These are phyloP conservation scores for Neonectria faginata DNA, from an alignment of 2,329 filamentous ascomycete species.

Conservation along the genomic window DNA sequence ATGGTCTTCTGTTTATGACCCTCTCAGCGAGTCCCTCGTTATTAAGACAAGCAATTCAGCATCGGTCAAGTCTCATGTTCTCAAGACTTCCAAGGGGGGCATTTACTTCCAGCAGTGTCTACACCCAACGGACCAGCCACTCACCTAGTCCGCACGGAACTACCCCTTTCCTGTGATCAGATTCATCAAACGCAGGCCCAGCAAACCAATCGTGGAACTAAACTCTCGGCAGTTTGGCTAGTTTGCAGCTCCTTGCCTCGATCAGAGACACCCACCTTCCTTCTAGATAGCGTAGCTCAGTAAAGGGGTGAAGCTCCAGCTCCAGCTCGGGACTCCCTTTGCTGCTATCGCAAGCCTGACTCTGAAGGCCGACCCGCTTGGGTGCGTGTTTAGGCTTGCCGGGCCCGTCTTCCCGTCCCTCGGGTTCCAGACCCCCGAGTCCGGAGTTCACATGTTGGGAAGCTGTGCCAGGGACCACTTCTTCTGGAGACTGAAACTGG, in stretches of 20 bases:
- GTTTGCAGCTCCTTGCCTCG: not conserved
- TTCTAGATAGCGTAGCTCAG: not conserved
- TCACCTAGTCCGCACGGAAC: not conserved
- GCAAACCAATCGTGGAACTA: not conserved
- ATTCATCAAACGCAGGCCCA: not conserved
- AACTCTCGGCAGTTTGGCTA: not conserved
- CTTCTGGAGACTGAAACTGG: slow-evolving; percentile 2
- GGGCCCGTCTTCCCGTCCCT: slow-evolving; percentile 11
- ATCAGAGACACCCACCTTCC: not conserved
- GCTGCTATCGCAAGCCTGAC: not conserved
- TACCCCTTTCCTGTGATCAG: not conserved
- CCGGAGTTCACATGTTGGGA: slow-evolving; percentile 7
- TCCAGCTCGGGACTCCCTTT: not conserved
- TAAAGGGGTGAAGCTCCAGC: not conserved
- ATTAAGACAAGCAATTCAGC: not conserved
- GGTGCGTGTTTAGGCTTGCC: not conserved
- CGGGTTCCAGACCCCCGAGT: slow-evolving; percentile 11
- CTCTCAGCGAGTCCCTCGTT: not conserved
- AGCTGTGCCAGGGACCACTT: not conserved
- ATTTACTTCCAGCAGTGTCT: not conserved
- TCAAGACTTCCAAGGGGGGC: not conserved
- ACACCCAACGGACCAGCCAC: not conserved
- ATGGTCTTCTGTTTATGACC: not conserved
- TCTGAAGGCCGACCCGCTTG: slow-evolving; percentile 6
- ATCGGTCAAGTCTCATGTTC: not conserved